Base-by-base conservation (phyloP, 129 eudicot species). In the Gnaphalium uliginosum region DNA sequence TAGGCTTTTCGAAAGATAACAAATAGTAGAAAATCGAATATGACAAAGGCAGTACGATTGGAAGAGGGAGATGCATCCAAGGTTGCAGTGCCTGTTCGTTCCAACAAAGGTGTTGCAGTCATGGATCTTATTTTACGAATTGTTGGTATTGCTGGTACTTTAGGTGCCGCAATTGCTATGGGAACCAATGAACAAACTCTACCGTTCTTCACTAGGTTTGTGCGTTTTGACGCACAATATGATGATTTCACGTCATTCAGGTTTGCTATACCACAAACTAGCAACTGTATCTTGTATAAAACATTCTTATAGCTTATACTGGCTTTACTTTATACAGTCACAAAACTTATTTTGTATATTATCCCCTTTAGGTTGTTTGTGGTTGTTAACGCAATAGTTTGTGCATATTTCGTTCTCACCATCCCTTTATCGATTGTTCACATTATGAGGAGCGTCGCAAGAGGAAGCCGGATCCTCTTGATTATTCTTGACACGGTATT, bases 131-230 rank as follows among this genome's bases (percentile, higher is more conserved):
- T 89, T 71, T 53, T 87, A 6, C 78, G 96, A 13, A 69, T 87
- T 24, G 66, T 87, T 14, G 98, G 89, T 11, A 77, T 85, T 14
- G 62, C 82, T 18, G 93, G 84, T 8, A 87, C 98, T 22, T 68
- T 90, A 74, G 97, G 81, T 51, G 89, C 93, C 57, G 89, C 98
- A 8, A 57, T 86, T 14, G 91, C 91, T 35, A 90, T 88, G 98
- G 98, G 92, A 21, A 90, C 96, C 27, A 88, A 92, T 27, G 66
- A 81, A 64, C 76, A 93, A 81, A 81, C 96, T 4, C 89, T 90
- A 72, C 96, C 98, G 0, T 88, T 93, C 73, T 86, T 83, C 78
- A 85, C 89, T 18, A 88, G 85, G 66, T 75, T 85, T 68, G 73
- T 87, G 33, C 61, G 61, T 2, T 88, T 88, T 65, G 25, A 56